Percentiles rank a stretch among this genome's conserved stretches.
These are phyloP conservation scores for Lathyrus tuberosus DNA, from an alignment of 306 rosid genomes.

Conservation along the genomic window DNA sequence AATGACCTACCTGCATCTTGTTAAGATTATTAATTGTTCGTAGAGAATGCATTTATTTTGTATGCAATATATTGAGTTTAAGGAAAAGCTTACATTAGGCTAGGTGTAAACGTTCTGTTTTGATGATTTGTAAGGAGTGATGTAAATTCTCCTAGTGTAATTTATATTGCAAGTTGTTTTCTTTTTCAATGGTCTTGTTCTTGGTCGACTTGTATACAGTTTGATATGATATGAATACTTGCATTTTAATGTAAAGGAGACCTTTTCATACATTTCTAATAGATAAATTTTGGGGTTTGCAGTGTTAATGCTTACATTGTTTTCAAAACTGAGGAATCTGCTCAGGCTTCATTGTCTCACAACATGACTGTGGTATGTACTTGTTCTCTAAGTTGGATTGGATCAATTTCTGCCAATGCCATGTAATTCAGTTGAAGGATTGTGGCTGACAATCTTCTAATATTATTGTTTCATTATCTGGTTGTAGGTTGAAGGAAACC, in stretches of 20 bases:
- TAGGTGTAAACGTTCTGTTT: constrained; percentile 8
- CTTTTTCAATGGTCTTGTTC: neutral
- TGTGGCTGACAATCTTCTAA: neutral
- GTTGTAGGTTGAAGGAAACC: constrained; percentile 80
- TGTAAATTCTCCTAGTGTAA: constrained; percentile 6
- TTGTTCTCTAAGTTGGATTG: constrained; percentile 21
- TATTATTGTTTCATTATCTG: constrained; percentile 28
- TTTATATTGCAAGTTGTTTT: constrained; percentile 11
- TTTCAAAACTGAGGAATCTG: constrained; percentile 71
- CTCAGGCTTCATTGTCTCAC: constrained; percentile 81
- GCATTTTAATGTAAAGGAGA: constrained; percentile 17
- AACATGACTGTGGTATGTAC: constrained; percentile 83
- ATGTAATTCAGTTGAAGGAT: constrained; percentile 2
- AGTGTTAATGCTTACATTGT: constrained; percentile 88
- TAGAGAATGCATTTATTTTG: constrained; percentile 26
- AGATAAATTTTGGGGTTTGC: constrained; percentile 43
- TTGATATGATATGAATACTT: neutral
- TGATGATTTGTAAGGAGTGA: neutral
- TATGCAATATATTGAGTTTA: neutral
- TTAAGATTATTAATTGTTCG: constrained; percentile 2
- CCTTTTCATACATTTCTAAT: constrained; percentile 31
- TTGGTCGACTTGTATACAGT: neutral
- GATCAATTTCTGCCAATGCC: neutral
- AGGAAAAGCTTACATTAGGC: neutral
- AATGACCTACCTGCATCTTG: neutral